Conservation (phyloP, 495 filamentous ascomycete genomes). For the Chaetomium cochliodes region DNA sequence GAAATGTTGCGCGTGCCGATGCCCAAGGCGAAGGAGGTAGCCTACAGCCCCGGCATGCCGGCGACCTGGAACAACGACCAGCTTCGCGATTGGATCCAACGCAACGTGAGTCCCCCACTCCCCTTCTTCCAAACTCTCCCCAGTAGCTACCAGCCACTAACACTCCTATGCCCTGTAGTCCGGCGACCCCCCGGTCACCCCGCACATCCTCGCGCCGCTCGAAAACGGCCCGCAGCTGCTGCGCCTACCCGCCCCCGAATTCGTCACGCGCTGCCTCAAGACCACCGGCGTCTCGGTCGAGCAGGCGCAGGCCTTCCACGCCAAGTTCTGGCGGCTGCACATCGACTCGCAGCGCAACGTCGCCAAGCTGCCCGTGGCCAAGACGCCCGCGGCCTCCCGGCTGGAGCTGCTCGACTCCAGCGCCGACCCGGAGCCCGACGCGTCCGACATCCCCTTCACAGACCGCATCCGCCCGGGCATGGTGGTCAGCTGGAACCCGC, state of each 20-base stretch:
- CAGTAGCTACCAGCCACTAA: background rate
- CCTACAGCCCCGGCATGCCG: slow-evolving; percentile 19
- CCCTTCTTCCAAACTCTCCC: background rate
- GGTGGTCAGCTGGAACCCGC: slow-evolving; percentile 27
- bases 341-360: slow-evolving; percentile 31
- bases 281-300: slow-evolving; percentile 27
- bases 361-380: background rate
- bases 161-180: slow-evolving; percentile 15
- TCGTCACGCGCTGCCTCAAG: slow-evolving; percentile 26
- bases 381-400: background rate
- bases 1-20: slow-evolving; percentile 26
- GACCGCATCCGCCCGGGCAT: slow-evolving; percentile 39
- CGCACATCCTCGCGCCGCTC: slow-evolving; percentile 24
- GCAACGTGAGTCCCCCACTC: slow-evolving; percentile 16
- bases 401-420: slow-evolving; percentile 19
- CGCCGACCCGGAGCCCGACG: slow-evolving; percentile 23
- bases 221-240: slow-evolving; percentile 32
- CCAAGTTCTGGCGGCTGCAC: slow-evolving; percentile 39
- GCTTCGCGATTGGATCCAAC: slow-evolving; percentile 26
- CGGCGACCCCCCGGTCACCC: slow-evolving; percentile 21
- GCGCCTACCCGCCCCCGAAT: slow-evolving; percentile 27
- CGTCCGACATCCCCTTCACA: slow-evolving; percentile 27
- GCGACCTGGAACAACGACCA: slow-evolving; percentile 29
- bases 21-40: slow-evolving; percentile 12
- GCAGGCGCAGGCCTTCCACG: slow-evolving; percentile 36